These are phyloP conservation scores for Penicillium fuscoglaucum DNA, from an alignment of 2,329 filamentous ascomycete genomes.

Conservation along the genomic window DNA sequence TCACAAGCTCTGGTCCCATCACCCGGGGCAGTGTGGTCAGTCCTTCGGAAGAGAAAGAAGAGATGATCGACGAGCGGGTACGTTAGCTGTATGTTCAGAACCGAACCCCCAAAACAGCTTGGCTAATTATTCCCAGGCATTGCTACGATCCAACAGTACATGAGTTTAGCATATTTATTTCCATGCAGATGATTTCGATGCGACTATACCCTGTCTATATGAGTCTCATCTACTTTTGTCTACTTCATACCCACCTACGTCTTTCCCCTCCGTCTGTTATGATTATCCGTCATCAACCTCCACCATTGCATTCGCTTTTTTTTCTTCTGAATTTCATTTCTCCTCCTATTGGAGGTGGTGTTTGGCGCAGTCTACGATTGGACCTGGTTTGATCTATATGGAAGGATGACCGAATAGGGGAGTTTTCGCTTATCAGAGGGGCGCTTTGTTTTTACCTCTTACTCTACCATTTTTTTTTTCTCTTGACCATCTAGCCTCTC, in stretches of 20 bases:
- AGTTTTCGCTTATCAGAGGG: slow-evolving; percentile 24
- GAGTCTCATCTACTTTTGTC: slow-evolving; percentile 21
- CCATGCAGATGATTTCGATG: slow-evolving; percentile 29
- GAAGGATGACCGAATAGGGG: slow-evolving; percentile 24
- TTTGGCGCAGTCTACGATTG: slow-evolving; percentile 24
- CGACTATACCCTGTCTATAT: slow-evolving; percentile 31
- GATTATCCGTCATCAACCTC: not conserved
- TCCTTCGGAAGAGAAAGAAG: slow-evolving; percentile 61
- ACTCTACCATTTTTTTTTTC: slow-evolving; percentile 8
- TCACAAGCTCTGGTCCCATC: slow-evolving; percentile 67
- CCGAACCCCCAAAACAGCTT: not conserved
- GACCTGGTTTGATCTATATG: slow-evolving; percentile 19
- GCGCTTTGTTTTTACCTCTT: slow-evolving; percentile 16
- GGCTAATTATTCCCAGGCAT: slow-evolving; percentile 34
- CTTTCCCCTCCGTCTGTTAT: slow-evolving; percentile 9
- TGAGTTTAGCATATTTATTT: slow-evolving; percentile 38
- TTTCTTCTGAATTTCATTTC: slow-evolving; percentile 8
- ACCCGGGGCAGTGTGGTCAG: slow-evolving; percentile 59
- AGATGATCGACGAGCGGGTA: slow-evolving; percentile 61
- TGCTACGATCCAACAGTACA: slow-evolving; percentile 53
- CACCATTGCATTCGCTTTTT: slow-evolving; percentile 21
- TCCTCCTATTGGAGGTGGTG: slow-evolving; percentile 14
- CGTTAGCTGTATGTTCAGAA: slow-evolving; percentile 30
- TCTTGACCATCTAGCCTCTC: slow-evolving; percentile 23
- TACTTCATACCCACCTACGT: slow-evolving; percentile 22